Percentiles rank a stretch among this genome's conserved stretches.
Conservation (phyloP, 2,329 filamentous ascomycete genomes). For the Ploettnerulaceae sp. region DNA sequence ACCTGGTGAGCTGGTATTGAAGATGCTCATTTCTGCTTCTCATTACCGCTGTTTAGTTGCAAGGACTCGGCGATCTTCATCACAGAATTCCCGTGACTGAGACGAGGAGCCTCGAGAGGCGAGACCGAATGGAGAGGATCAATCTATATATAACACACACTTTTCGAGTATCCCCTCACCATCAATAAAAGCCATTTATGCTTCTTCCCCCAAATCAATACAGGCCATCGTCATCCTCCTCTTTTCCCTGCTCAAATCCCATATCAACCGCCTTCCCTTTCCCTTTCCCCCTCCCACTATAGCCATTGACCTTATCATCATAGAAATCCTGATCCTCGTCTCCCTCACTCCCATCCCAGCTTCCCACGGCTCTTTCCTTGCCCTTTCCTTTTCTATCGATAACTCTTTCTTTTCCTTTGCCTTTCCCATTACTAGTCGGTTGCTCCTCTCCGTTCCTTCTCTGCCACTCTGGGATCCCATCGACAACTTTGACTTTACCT, state of each 20-base stretch:
- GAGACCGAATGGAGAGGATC: too few relatives aligned
- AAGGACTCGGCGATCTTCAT: too few relatives aligned
- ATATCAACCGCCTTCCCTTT: slow-evolving; percentile 48
- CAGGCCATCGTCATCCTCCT: slow-evolving; percentile 13
- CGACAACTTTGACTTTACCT: slow-evolving; percentile 5
- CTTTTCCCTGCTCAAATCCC: slow-evolving; percentile 36
- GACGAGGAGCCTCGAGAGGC: too few relatives aligned
- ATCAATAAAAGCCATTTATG: not conserved
- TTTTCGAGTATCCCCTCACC: not conserved
- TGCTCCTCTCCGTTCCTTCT: slow-evolving; percentile 4
- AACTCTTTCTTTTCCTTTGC: slow-evolving; percentile 26
- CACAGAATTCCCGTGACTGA: too few relatives aligned
- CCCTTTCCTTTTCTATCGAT: slow-evolving; percentile 33
- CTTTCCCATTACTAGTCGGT: slow-evolving; percentile 21
- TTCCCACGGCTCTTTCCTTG: slow-evolving; percentile 36
- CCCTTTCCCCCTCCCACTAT: slow-evolving; percentile 10
- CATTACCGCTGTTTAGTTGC: too few relatives aligned
- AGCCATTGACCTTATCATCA: slow-evolving; percentile 14
- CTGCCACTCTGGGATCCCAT: slow-evolving; percentile 9
- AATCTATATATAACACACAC: not conserved
- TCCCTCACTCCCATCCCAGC: slow-evolving; percentile 34
- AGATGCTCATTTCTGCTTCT: too few relatives aligned
- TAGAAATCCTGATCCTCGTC: slow-evolving; percentile 30
- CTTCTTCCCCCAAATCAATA: slow-evolving; percentile 6
- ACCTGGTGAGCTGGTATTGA: too few relatives aligned